Evolutionary conservation across 495 filamentous ascomycete species (phyloP).

Genomic region (Penicillium bovifimosum): DNA sequence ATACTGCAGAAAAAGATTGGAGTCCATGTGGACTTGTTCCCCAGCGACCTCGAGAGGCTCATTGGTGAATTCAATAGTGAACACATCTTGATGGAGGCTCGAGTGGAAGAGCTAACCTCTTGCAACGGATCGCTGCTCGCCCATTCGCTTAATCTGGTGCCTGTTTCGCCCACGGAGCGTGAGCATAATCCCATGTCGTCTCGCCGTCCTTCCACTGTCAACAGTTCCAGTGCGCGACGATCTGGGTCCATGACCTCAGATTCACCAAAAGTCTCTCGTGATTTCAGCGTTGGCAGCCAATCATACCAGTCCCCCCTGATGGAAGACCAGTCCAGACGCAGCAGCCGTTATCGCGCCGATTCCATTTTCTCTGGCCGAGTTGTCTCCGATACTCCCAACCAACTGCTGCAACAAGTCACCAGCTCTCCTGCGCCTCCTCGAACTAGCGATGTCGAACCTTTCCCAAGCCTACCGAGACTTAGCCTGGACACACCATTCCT

Average conservation of each 20-base stretch:
- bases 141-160: constrained; percentile 46
- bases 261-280: constrained; percentile 52
- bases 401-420: constrained; percentile 31
- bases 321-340: constrained; percentile 25
- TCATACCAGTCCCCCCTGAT: constrained; percentile 35
- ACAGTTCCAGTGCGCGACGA: constrained; percentile 45
- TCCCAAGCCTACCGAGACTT: constrained; percentile 36
- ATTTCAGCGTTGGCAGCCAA: constrained; percentile 40
- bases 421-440: constrained; percentile 7
- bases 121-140: constrained; percentile 55
- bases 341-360: constrained; percentile 30
- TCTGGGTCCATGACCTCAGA: constrained; percentile 61
- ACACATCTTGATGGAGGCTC: constrained; percentile 52
- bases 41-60: constrained; percentile 60
- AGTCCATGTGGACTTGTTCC: constrained; percentile 64
- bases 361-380: constrained; percentile 28
- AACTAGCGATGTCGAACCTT: constrained; percentile 24
- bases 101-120: constrained; percentile 47
- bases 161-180: constrained; percentile 45
- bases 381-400: constrained; percentile 17
- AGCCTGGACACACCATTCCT: constrained; percentile 44
- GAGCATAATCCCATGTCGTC: constrained; percentile 26
- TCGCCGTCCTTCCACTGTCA: constrained; percentile 42
- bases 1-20: constrained; percentile 77
- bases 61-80: constrained; percentile 66